phyloP scores from a whole-genome alignment of 139 green algal species.

The Closterium sp. region DNA sequence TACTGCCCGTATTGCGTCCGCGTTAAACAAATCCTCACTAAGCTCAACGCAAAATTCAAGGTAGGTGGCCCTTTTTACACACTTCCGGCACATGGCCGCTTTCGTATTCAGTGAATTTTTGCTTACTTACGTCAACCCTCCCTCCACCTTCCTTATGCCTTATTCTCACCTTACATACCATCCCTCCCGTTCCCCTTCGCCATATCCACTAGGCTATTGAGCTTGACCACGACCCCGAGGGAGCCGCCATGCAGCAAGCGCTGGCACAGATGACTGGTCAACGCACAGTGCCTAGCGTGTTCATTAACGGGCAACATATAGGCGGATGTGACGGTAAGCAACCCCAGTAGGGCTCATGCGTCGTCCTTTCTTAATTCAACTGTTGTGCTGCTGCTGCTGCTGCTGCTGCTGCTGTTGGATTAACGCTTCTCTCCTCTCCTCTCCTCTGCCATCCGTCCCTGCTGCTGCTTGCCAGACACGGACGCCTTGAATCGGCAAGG shows the following conservation, averaged over 20 bases:
- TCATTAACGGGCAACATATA: not conserved
- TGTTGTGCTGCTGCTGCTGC: not conserved
- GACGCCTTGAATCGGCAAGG: not conserved
- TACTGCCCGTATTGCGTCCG: not conserved
- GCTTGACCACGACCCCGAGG: not conserved
- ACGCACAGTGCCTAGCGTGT: not conserved
- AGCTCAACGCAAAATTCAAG: not conserved
- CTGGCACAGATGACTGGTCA: not conserved
- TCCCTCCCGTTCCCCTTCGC: not conserved
- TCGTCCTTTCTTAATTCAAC: not conserved
- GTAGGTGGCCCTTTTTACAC: not conserved
- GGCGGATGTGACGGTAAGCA: not conserved
- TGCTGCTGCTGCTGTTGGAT: not conserved
- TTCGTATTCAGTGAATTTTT: not conserved
- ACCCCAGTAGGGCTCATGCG: too few species aligned
- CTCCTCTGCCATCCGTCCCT: not conserved
- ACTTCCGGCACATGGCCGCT: not conserved
- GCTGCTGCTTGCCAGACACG: not conserved
- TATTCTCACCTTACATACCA: not conserved
- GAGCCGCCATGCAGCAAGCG: not conserved
- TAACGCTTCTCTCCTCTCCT: not conserved
- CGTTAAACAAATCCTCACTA: not conserved
- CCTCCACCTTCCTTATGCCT: not conserved
- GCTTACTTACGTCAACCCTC: not conserved
- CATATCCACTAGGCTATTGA: not conserved